phyloP scores from a whole-genome alignment of 176 grass and related monocot species.

The Triticum monococcum region DNA sequence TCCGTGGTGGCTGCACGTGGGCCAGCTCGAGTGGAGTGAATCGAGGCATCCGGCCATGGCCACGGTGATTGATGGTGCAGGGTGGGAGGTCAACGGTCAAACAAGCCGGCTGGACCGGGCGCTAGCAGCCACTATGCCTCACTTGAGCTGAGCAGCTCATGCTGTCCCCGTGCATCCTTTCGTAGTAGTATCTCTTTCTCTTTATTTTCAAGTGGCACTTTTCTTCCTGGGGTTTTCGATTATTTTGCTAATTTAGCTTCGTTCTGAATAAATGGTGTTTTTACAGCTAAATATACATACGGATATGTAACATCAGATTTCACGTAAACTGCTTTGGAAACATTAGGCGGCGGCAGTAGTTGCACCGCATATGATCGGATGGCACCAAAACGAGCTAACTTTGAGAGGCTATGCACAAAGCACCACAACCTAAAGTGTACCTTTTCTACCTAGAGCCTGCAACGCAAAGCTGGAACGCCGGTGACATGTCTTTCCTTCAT shows the following conservation, averaged over 20 bases:
- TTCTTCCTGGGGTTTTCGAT: neutral
- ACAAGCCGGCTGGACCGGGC: slow-evolving; percentile 1
- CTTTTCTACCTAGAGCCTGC: too few relatives aligned
- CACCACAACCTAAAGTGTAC: too few relatives aligned
- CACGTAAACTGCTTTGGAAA: neutral
- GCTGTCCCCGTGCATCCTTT: neutral
- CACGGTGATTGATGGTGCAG: neutral
- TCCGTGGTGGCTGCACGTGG: slow-evolving; percentile 12
- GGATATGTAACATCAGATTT: neutral
- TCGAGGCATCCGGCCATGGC: neutral
- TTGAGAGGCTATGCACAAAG: too few relatives aligned
- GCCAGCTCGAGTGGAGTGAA: neutral
- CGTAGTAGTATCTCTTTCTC: neutral
- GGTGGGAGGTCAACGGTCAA: slow-evolving; percentile 30
- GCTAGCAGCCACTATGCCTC: neutral
- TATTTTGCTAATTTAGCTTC: neutral
- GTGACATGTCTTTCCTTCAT: too few relatives aligned
- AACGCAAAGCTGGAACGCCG: too few relatives aligned
- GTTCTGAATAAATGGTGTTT: neutral
- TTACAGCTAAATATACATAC: too few relatives aligned
- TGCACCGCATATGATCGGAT: neutral
- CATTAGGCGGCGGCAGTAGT: neutral
- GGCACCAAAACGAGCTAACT: too few relatives aligned
- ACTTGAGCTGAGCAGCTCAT: neutral
- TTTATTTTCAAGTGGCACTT: neutral